Conservation (phyloP, 1,284 basidiomycete species). For the Heterobasidion parviporum region DNA sequence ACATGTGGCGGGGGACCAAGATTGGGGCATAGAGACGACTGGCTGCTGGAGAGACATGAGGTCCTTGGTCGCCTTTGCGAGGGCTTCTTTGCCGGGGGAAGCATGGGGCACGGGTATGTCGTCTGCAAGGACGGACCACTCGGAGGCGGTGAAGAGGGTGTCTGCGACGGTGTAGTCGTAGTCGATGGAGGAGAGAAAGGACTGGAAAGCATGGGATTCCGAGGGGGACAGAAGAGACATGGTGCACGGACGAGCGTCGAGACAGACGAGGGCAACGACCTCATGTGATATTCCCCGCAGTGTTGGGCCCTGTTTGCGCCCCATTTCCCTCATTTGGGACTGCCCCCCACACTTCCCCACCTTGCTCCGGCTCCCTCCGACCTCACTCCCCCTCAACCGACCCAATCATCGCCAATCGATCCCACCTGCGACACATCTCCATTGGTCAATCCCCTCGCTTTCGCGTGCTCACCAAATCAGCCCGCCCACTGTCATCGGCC, state of each 20-base stretch:
- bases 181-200: conserved; percentile 40
- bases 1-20: conserved; percentile 17
- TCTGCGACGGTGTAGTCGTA: conserved; percentile 26
- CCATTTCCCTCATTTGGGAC: neutral
- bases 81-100: conserved; percentile 37
- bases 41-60: conserved; percentile 50
- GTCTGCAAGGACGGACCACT: conserved; percentile 20
- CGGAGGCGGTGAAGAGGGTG: conserved; percentile 13
- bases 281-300: neutral
- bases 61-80: conserved; percentile 66
- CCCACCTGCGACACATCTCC: no score
- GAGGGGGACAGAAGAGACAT: conserved; percentile 35
- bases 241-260: neutral
- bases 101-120: conserved; percentile 23
- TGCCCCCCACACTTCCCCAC: neutral
- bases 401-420: no score
- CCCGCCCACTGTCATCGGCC: no score
- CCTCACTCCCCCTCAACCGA: neutral
- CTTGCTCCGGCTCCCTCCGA: neutral
- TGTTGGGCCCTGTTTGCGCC: neutral
- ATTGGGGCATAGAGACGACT: conserved; percentile 18
- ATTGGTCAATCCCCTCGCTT: no score
- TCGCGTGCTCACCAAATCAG: no score
- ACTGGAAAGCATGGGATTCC: conserved; percentile 41
- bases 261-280: neutral